Evolutionary conservation across 139 green algal species (phyloP).

Genomic region (Chlorella sp.): DNA sequence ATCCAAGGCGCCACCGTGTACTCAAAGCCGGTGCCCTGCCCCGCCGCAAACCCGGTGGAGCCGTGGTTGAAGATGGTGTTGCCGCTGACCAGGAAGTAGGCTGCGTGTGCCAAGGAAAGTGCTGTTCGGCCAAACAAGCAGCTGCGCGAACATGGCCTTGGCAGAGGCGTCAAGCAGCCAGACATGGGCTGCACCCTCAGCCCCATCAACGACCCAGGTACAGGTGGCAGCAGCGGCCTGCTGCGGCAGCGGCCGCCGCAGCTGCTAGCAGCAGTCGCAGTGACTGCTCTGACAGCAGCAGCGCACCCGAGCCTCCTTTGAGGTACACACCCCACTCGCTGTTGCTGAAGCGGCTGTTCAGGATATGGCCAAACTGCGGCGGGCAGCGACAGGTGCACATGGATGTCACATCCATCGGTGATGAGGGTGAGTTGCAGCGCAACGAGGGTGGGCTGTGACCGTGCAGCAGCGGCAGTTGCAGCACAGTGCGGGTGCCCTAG

Average conservation of each 20-base stretch:
- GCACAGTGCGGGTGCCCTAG: too few species aligned
- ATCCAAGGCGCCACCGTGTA: constrained; percentile 9
- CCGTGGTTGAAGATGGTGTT: constrained; percentile 10
- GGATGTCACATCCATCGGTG: too few species aligned
- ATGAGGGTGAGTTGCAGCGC: too few species aligned
- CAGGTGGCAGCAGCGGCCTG: too few species aligned
- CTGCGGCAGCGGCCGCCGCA: not conserved
- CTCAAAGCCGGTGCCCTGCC: constrained; percentile 31
- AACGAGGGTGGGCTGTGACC: too few species aligned
- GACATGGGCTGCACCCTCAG: too few species aligned
- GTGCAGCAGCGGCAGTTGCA: too few species aligned
- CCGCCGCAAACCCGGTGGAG: constrained; percentile 10
- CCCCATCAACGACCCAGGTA: not conserved
- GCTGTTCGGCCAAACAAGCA: too few species aligned
- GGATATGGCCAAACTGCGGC: constrained; percentile 24
- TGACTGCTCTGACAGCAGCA: not conserved
- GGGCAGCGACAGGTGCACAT: too few species aligned
- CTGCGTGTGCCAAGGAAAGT: not conserved
- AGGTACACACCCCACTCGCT: constrained; percentile 25
- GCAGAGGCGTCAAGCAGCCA: too few species aligned
- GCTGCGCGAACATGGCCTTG: too few species aligned
- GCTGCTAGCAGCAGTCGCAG: not conserved
- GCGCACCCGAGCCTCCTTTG: constrained; percentile 18
- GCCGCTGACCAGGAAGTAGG: constrained; percentile 10
- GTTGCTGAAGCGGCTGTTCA: constrained; percentile 1